A percentile compares a stretch with the other conserved stretches of the same genome.
These are phyloP conservation scores for Pseudopithomyces maydicus DNA, from an alignment of 2,329 filamentous ascomycete species.

Conservation along the genomic window DNA sequence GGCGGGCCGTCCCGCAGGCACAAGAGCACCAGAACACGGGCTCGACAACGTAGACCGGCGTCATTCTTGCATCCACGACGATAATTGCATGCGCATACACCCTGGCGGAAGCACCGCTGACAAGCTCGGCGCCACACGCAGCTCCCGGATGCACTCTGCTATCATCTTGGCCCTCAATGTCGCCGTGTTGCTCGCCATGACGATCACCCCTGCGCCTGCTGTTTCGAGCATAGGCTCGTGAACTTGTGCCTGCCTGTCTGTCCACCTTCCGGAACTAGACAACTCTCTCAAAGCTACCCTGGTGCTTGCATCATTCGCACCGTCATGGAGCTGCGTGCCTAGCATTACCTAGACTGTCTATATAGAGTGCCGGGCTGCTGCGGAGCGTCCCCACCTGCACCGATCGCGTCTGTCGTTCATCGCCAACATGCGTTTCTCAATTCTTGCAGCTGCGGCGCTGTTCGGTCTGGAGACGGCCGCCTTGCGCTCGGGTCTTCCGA, in stretches of 20 bases:
- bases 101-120: neutral
- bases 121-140: neutral
- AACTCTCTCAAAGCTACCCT: slow-evolving; percentile 2
- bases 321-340: slow-evolving; percentile 5
- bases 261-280: slow-evolving; percentile 13
- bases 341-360: neutral
- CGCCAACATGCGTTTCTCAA: slow-evolving; percentile 10
- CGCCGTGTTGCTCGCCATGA: neutral
- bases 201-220: slow-evolving; percentile 9
- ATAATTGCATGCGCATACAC: neutral
- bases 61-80: neutral
- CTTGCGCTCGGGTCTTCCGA: slow-evolving; percentile 23
- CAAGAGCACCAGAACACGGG: neutral
- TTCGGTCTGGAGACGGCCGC: slow-evolving; percentile 32
- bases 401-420: neutral
- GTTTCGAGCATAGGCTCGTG: slow-evolving; percentile 4
- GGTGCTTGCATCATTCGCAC: slow-evolving; percentile 2
- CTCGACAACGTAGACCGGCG: neutral
- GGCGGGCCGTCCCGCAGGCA: neutral
- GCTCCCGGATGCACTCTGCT: neutral
- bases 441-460: slow-evolving; percentile 17
- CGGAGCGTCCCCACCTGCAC: neutral
- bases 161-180: neutral
- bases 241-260: slow-evolving; percentile 6
- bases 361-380: slow-evolving; percentile 1